Percentiles rank a stretch among this genome's conserved stretches.
Evolutionary conservation across 2,329 filamentous ascomycete species (phyloP).

Genomic region (Harringtonia aguacate): DNA sequence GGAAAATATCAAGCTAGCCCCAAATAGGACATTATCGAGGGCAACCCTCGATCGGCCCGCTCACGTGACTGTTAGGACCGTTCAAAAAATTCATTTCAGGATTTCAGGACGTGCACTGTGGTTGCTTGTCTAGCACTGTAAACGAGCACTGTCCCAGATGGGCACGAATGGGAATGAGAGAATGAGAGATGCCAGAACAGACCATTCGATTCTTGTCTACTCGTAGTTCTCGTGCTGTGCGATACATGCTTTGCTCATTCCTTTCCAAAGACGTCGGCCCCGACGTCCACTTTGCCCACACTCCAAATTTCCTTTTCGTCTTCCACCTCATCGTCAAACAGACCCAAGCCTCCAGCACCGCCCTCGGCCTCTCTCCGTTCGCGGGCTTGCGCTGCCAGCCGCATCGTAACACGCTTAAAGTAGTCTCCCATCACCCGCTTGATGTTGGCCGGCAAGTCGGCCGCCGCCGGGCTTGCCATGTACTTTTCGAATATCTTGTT

Average conservation of each 20-base stretch:
- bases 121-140: too few relatives aligned
- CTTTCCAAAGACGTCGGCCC: conserved; percentile 46
- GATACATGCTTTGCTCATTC: conserved; percentile 10
- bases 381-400: conserved; percentile 74
- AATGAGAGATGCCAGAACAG: too few relatives aligned
- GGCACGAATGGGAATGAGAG: too few relatives aligned
- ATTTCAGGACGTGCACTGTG: too few relatives aligned
- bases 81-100: too few relatives aligned
- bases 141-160: too few relatives aligned
- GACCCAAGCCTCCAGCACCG: conserved; percentile 70
- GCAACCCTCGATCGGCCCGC: conserved; percentile 8
- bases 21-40: conserved; percentile 9
- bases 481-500: conserved; percentile 83
- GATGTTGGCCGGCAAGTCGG: conserved; percentile 55
- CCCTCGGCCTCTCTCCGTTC: conserved; percentile 89
- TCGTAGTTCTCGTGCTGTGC: not conserved
- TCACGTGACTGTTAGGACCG: too few relatives aligned
- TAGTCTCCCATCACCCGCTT: conserved; percentile 83
- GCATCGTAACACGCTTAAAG: conserved; percentile 83
- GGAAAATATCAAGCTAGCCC: conserved; percentile 5
- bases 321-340: conserved; percentile 85
- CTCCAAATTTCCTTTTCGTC: conserved; percentile 96
- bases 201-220: too few relatives aligned
- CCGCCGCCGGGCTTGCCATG: conserved; percentile 55
- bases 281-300: conserved; percentile 77